Conservation (phyloP, 768 basidiomycete genomes). For the Lentinula lateritia region DNA sequence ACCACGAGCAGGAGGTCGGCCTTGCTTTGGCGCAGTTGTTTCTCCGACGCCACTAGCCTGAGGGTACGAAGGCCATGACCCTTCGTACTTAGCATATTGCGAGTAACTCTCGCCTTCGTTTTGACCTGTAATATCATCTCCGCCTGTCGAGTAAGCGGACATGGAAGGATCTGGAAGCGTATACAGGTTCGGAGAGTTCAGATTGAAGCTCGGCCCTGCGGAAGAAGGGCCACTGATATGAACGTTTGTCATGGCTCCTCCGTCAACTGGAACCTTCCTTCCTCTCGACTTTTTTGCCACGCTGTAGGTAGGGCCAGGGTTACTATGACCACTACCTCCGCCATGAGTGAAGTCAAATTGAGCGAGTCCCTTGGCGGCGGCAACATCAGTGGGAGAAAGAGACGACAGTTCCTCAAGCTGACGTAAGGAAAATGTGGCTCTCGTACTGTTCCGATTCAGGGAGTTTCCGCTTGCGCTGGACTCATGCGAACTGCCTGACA, state of each 20-base stretch:
- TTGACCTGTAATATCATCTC: not conserved
- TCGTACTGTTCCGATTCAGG: not conserved
- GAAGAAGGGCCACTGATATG: not conserved
- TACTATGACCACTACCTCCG: not conserved
- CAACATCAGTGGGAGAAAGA: not conserved
- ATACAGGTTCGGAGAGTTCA: not conserved
- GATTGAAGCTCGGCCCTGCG: not conserved
- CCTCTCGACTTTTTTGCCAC: conserved; percentile 2
- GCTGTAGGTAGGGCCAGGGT: not conserved
- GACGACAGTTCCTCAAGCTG: not conserved
- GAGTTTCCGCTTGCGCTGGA: not conserved
- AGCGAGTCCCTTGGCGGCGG: not conserved
- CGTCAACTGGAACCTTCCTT: conserved; percentile 5
- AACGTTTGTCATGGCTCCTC: not conserved
- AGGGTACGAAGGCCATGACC: not conserved
- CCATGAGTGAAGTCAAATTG: not conserved
- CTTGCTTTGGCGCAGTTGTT: not conserved
- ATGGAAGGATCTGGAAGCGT: not conserved
- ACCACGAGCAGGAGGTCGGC: not conserved
- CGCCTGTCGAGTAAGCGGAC: not conserved
- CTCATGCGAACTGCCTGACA: not conserved
- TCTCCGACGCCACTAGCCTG: not conserved
- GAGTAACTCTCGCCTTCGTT: not conserved
- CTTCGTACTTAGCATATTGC: not conserved
- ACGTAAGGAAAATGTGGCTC: not conserved